phyloP scores from a whole-genome alignment of 441 rosid genomes.

The Corymbia calophylla region DNA sequence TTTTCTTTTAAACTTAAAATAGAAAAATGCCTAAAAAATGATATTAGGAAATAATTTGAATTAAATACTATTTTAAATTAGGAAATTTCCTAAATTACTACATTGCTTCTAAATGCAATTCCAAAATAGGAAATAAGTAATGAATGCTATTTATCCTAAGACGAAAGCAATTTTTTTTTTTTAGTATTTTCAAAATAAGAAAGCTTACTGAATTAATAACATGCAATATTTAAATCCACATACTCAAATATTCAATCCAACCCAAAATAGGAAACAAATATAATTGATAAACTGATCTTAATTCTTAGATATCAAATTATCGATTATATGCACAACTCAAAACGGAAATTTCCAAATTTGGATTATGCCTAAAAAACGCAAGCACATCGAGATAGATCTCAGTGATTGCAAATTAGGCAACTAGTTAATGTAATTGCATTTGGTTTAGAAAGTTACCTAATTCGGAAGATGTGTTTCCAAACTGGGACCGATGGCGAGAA shows the following conservation, averaged over 20 bases:
- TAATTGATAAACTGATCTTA: background rate
- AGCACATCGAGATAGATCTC: background rate
- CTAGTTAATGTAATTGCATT: background rate
- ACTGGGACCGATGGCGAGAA: background rate
- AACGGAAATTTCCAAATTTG: background rate
- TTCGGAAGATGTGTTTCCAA: background rate
- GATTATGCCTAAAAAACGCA: background rate
- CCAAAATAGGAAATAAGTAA: background rate
- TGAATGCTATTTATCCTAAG: background rate
- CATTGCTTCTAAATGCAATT: background rate
- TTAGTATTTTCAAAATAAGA: background rate
- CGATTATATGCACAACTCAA: background rate
- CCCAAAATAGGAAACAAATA: background rate
- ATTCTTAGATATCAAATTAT: background rate
- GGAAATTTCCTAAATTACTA: background rate
- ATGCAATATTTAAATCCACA: background rate
- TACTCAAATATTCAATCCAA: background rate
- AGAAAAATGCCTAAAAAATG: background rate
- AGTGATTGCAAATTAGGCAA: background rate
- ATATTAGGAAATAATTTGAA: background rate
- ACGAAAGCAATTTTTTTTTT: background rate
- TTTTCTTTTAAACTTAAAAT: background rate
- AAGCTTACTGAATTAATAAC: background rate
- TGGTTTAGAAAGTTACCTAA: background rate
- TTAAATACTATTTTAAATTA: background rate